phyloP scores from a whole-genome alignment of 345 rosid genomes.

The Erysimum cheiranthoides region DNA sequence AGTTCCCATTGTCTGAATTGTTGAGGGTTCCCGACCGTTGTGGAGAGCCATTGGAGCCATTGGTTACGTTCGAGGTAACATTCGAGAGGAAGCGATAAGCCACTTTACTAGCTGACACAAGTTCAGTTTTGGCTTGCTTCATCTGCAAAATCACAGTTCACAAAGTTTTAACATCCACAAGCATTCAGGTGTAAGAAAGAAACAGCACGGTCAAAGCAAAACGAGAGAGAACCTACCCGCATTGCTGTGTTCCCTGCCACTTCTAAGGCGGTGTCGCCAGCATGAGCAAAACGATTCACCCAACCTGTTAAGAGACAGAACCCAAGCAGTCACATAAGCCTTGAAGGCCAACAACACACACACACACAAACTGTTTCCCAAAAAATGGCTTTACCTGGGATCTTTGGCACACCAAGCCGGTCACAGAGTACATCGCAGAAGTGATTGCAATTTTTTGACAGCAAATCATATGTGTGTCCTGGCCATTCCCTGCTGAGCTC shows the following conservation, averaged over 20 bases:
- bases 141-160: slow-evolving; percentile 60
- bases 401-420: slow-evolving; percentile 86
- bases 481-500: slow-evolving; percentile 93
- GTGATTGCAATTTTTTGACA: slow-evolving; percentile 93
- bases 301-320: slow-evolving; percentile 63
- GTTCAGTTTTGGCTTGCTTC: slow-evolving; percentile 94
- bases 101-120: slow-evolving; percentile 94
- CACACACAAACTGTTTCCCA: not conserved
- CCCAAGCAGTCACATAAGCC: not conserved
- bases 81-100: slow-evolving; percentile 86
- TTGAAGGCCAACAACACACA: not conserved
- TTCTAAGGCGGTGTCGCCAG: slow-evolving; percentile 90
- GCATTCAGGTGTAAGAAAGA: slow-evolving; percentile 4
- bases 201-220: not conserved
- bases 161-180: not conserved
- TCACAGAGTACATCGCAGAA: slow-evolving; percentile 90
- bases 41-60: slow-evolving; percentile 26
- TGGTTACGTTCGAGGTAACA: slow-evolving; percentile 54
- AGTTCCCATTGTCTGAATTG: slow-evolving; percentile 63
- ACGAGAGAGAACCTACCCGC: slow-evolving; percentile 56
- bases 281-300: slow-evolving; percentile 97
- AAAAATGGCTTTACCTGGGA: slow-evolving; percentile 67
- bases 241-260: slow-evolving; percentile 88
- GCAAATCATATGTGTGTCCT: slow-evolving; percentile 74
- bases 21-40: slow-evolving; percentile 55